phyloP scores from a whole-genome alignment of 352 stramenopile genomes.

The Phytophthora pluvialis region DNA sequence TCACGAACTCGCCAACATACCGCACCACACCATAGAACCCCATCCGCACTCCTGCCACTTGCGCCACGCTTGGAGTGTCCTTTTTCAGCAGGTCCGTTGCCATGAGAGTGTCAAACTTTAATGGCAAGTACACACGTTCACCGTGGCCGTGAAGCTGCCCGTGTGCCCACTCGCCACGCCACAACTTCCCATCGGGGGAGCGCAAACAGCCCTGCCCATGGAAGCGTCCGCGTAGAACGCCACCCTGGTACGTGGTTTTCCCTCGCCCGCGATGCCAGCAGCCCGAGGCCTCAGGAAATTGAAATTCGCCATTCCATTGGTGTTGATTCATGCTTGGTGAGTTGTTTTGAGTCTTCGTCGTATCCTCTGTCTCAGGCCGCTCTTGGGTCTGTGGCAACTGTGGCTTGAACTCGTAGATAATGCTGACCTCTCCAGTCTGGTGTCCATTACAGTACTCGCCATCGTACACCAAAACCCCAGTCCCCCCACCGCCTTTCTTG shows the following conservation, averaged over 20 bases:
- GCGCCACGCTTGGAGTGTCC: slow-evolving; percentile 5
- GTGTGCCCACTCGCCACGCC: slow-evolving; percentile 55
- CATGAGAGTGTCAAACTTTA: slow-evolving; percentile 48
- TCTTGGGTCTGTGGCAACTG: neutral
- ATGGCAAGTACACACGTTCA: slow-evolving; percentile 58
- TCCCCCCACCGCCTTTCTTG: slow-evolving; percentile 2
- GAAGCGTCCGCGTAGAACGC: slow-evolving; percentile 61
- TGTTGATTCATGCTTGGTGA: slow-evolving; percentile 22
- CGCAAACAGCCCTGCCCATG: slow-evolving; percentile 61
- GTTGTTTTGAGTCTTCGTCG: neutral
- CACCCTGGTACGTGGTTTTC: slow-evolving; percentile 59
- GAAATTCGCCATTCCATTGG: slow-evolving; percentile 58
- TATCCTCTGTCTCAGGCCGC: slow-evolving; percentile 2
- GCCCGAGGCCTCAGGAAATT: slow-evolving; percentile 65
- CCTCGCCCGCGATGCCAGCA: slow-evolving; percentile 69
- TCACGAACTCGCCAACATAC: slow-evolving; percentile 61
- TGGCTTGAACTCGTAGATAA: slow-evolving; percentile 52
- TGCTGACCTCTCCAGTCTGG: slow-evolving; percentile 50
- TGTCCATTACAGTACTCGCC: slow-evolving; percentile 53
- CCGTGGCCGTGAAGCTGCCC: slow-evolving; percentile 59
- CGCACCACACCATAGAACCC: slow-evolving; percentile 60
- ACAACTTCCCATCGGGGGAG: slow-evolving; percentile 65
- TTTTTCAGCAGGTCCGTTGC: slow-evolving; percentile 41
- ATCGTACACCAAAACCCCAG: slow-evolving; percentile 45
- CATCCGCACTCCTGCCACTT: slow-evolving; percentile 11